Evolutionary conservation across 345 rosid species (phyloP).

Genomic region (Pistacia vera): DNA sequence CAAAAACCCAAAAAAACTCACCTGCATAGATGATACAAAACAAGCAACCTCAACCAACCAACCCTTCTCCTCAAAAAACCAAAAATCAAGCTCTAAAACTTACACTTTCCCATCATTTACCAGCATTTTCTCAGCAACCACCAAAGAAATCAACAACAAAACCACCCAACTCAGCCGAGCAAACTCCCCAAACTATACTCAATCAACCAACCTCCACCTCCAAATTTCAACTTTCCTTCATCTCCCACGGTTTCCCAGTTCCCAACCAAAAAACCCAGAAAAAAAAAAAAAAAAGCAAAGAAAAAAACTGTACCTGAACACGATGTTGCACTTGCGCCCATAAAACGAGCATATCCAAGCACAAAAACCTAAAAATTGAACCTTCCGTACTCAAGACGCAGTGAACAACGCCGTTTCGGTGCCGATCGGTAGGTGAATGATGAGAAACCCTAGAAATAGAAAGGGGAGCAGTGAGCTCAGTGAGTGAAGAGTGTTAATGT

Average conservation of each 20-base stretch:
- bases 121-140: slow-evolving; percentile 19
- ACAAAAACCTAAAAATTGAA: not conserved
- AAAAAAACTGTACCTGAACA: slow-evolving; percentile 44
- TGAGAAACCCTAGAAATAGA: slow-evolving; percentile 29
- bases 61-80: too few relatives aligned
- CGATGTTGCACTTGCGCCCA: slow-evolving; percentile 47
- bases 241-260: too few relatives aligned
- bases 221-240: too few relatives aligned
- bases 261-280: too few relatives aligned
- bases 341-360: slow-evolving; percentile 6
- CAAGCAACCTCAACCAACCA: too few relatives aligned
- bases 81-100: too few relatives aligned
- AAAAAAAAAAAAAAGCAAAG: not conserved
- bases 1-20: too few relatives aligned
- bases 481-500: slow-evolving; percentile 16
- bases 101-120: too few relatives aligned
- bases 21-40: too few relatives aligned
- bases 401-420: not conserved
- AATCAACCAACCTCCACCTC: too few relatives aligned
- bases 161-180: too few relatives aligned
- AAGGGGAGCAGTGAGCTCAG: slow-evolving; percentile 14
- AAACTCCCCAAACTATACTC: too few relatives aligned
- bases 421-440: slow-evolving; percentile 12
- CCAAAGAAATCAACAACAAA: not conserved
- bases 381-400: not conserved